Conservation (phyloP, 805 yeast genomes). For the Candida gorgasii region DNA sequence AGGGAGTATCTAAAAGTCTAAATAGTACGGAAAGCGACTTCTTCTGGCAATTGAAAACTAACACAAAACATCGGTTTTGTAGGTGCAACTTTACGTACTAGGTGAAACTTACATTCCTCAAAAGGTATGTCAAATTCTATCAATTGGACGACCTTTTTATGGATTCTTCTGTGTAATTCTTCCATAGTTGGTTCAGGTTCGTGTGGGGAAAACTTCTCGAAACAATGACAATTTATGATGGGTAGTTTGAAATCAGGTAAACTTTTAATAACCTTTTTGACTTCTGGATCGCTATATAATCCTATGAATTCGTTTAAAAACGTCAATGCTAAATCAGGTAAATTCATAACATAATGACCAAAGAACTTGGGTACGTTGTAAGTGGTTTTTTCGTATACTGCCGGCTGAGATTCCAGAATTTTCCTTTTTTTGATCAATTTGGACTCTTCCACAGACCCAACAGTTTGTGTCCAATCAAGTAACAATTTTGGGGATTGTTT, state of each 20-base stretch:
- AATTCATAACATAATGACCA: constrained; percentile 87
- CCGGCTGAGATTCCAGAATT: constrained; percentile 37
- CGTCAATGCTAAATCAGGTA: constrained; percentile 89
- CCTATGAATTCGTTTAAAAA: constrained; percentile 81
- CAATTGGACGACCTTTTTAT: constrained; percentile 46
- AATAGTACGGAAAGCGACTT: constrained; percentile 51
- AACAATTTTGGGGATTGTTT: constrained; percentile 55
- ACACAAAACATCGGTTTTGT: constrained; percentile 96
- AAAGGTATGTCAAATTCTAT: constrained; percentile 51
- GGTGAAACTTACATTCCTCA: constrained; percentile 60
- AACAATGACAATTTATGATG: constrained; percentile 83
- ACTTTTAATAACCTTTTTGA: constrained; percentile 31
- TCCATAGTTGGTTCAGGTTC: constrained; percentile 71
- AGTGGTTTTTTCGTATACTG: constrained; percentile 19
- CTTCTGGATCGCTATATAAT: constrained; percentile 50
- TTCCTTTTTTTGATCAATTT: constrained; percentile 39
- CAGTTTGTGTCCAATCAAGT: constrained; percentile 41
- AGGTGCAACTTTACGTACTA: constrained; percentile 94
- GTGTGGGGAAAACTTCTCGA: constrained; percentile 79
- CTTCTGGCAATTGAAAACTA: constrained; percentile 69
- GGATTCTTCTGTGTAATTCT: constrained; percentile 68
- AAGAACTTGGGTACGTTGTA: constrained; percentile 53
- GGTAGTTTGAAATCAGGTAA: constrained; percentile 63
- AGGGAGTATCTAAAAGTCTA: background rate
- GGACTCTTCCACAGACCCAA: constrained; percentile 32